Evolutionary conservation across 2,329 filamentous ascomycete genomes (phyloP), one percentile per base, ranked within the genome.

Genomic region (Pseudocercospora musae): DNA sequence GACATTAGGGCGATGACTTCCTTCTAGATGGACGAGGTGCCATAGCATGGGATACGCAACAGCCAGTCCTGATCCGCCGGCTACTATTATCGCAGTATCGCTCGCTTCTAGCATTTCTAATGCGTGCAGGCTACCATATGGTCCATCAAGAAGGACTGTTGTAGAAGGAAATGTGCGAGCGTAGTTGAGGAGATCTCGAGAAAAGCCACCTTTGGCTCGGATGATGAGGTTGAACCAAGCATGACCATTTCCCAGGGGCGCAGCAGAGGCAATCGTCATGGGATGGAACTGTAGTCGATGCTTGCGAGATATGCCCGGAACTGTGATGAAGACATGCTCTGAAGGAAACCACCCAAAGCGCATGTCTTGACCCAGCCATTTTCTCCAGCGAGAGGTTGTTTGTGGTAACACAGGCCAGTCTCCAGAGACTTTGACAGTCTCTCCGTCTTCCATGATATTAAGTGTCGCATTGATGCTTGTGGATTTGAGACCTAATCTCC

Each of bases 261-360:
- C 85, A 0, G 82, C 80, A 2, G 86, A 88, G 15, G 86, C 83
- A 59, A 89, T 87, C 8, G 86, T 89, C 73, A 89, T 89, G 0
- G 87, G 87, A 69, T 89, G 87, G 0, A 86, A 80, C 73, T 89
- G 87, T 1, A 87, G 71, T 2, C 76, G 70, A 68, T 87, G 82
- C 58, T 78, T 81, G 2, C 75, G 73, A 1, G 81, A 82, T 5
- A 89, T 78, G 0, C 75, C 76, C 0, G 86, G 86, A 0, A 89
- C 75, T 1, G 83, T 84, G 60, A 89, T 71, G 73, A 89, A 89
- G 54, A 88, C 79, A 71, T 89, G 87, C 68, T 88, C 84, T 15
- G 85, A 84, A 2, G 86, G 82, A 20, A 78, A 71, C 86, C 87
- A 89, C 44, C 86, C 86, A 42, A 60, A 31, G 3, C 48, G 21